Percentiles rank a stretch among this genome's conserved stretches.
phyloP scores from a whole-genome alignment of 768 basidiomycete species.

The Neoboletus brunneissimus region DNA sequence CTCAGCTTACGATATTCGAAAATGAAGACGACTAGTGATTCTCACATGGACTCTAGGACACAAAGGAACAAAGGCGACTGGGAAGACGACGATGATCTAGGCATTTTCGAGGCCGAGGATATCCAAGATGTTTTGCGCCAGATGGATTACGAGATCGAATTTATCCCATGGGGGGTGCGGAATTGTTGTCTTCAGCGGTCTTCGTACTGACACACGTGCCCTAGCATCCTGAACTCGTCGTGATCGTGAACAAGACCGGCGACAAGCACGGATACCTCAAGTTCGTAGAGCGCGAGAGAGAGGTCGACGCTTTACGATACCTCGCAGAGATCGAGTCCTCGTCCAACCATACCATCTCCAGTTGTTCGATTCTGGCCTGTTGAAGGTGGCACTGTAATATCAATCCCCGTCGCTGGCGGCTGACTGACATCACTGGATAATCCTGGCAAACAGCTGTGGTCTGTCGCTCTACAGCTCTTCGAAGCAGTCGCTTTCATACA shows the following conservation, averaged over 20 bases:
- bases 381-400: neutral
- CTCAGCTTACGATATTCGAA: neutral
- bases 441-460: too few relatives aligned
- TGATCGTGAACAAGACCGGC: neutral
- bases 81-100: neutral
- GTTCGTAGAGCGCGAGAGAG: neutral
- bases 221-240: slow-evolving; percentile 15
- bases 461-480: too few relatives aligned
- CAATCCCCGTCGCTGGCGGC: too few relatives aligned
- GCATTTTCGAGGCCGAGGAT: neutral
- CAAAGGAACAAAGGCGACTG: neutral
- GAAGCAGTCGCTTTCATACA: too few relatives aligned
- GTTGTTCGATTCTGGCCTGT: slow-evolving; percentile 2
- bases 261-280: slow-evolving; percentile 9
- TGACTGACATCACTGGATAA: too few relatives aligned
- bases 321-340: slow-evolving; percentile 2
- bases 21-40: neutral
- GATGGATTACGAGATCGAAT: slow-evolving; percentile 1
- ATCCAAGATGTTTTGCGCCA: neutral
- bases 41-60: neutral
- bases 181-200: neutral
- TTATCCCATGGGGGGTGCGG: neutral
- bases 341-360: slow-evolving; percentile 11
- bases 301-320: slow-evolving; percentile 8
- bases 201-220: neutral